Base-by-base conservation (phyloP, 2,329 filamentous ascomycete genomes). In the Berkeleyomyces rouxiae region DNA sequence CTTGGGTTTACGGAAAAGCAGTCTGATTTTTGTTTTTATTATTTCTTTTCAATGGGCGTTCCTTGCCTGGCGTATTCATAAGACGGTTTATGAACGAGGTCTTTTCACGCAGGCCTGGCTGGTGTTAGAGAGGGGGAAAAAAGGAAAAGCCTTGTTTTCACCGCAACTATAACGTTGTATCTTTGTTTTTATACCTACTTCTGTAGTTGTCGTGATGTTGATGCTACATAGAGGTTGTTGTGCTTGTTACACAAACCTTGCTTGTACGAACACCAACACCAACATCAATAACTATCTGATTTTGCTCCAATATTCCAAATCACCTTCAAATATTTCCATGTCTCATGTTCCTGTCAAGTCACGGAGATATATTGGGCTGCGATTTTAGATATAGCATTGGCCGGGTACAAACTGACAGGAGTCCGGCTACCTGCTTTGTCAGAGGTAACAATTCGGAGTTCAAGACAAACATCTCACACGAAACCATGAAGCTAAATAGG, bases 1-100 rank as follows among this genome's bases (percentile, higher is more conserved):
- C 55, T 59, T 60, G 37, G 13, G 47, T 59, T 49, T 59, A 53
- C 42, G 57, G 44, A 51, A 59, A 59, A 44, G 39, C 37, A 31
- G 51, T 61, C 36, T 23, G 16, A n/a, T n/a, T 33, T 7, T 11
- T 59, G 7, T 31, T 61, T 57, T 57, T 55, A 16, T 23, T 58
- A 47, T 39, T 39, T 13, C 9, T 42, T 51, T 59, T 43, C 33
- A 7, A 23, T 36, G 49, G 23, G 43, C 16, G 43, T 46, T 10
- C 7, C 23, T 53, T 33, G 23, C 23, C 49, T 53, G 43, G 43
- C 43, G 43, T 4, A 46, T 46, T 46, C 11, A 46, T n/a, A 46
- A 46, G 43, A n/a, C 11, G 43, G 43, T 46, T 46, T n/a, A 46
- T 46, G 51, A 55, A 16, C 36, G 7, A 37, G 23, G 51, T 55